Evolutionary conservation across 2,329 filamentous ascomycete genomes (phyloP).

Genomic region (Drechslerella stenobrocha): DNA sequence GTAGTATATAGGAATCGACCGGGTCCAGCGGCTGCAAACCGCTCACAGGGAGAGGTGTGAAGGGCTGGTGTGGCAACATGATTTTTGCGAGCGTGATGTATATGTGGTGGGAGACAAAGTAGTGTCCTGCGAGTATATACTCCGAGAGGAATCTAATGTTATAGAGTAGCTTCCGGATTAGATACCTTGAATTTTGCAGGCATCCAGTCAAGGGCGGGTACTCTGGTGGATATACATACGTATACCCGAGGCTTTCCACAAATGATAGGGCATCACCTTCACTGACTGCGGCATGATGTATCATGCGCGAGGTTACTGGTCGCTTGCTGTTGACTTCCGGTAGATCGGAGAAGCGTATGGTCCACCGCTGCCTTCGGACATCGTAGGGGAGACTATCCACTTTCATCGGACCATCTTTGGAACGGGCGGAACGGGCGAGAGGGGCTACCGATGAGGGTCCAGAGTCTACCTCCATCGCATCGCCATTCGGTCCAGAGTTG

Average conservation of each 20-base stretch:
- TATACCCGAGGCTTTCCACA: conserved; percentile 51
- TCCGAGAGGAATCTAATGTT: conserved; percentile 46
- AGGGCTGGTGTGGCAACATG: conserved; percentile 10
- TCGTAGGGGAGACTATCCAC: conserved; percentile 30
- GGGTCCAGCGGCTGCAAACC: conserved; percentile 48
- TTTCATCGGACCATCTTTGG: background rate
- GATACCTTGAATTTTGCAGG: too few relatives aligned
- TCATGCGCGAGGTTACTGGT: conserved; percentile 44
- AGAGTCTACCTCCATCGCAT: conserved; percentile 36
- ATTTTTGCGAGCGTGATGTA: conserved; percentile 31
- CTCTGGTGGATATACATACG: too few relatives aligned
- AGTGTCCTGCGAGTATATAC: conserved; percentile 30
- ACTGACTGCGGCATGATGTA: conserved; percentile 35
- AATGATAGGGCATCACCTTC: conserved; percentile 51
- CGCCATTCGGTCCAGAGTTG: background rate
- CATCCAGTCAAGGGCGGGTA: too few relatives aligned
- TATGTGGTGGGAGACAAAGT: conserved; percentile 29
- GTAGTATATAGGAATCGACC: conserved; percentile 50
- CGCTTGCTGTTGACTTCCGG: conserved; percentile 51
- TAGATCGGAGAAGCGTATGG: conserved; percentile 51
- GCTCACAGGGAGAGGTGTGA: conserved; percentile 48
- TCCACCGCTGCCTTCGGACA: conserved; percentile 50
- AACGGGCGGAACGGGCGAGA: background rate
- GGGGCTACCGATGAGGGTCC: background rate
- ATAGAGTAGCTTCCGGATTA: too few relatives aligned